A percentile compares a stretch with the other conserved stretches of the same genome.
Conservation (phyloP, 768 basidiomycete species). For the Gelatoporia subvermispora region DNA sequence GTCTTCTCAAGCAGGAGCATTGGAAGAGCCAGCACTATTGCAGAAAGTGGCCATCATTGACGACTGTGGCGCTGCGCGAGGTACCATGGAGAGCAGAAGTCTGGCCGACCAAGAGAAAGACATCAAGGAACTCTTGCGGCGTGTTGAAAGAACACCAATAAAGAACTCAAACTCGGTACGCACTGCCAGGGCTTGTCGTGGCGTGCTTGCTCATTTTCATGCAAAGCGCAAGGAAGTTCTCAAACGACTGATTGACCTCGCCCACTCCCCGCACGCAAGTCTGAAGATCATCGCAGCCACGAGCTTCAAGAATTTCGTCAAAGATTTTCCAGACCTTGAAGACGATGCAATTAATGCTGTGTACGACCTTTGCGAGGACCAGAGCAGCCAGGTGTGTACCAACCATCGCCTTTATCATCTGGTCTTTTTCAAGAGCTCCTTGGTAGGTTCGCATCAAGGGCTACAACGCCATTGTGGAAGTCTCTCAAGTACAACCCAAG, state of each 20-base stretch:
- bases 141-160: slow-evolving; percentile 36
- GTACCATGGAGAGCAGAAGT: slow-evolving; percentile 21
- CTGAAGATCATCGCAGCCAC: slow-evolving; percentile 56
- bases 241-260: slow-evolving; percentile 48
- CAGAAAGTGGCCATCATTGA: too few species aligned
- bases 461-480: slow-evolving; percentile 53
- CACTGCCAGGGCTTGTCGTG: neutral
- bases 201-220: slow-evolving; percentile 1
- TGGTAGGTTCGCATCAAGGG: slow-evolving; percentile 64
- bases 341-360: slow-evolving; percentile 74
- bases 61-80: neutral
- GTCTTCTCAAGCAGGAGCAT: too few species aligned
- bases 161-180: slow-evolving; percentile 37
- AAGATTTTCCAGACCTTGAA: slow-evolving; percentile 65
- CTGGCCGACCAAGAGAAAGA: slow-evolving; percentile 35
- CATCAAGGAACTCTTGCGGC: slow-evolving; percentile 35
- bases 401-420: slow-evolving; percentile 1
- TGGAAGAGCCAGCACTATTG: too few species aligned
- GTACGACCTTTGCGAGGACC: slow-evolving; percentile 75
- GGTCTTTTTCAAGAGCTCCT: neutral
- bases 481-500: slow-evolving; percentile 44
- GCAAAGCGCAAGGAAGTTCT: slow-evolving; percentile 48
- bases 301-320: slow-evolving; percentile 55
- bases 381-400: slow-evolving; percentile 41
- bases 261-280: slow-evolving; percentile 39